Evolutionary conservation across 495 filamentous ascomycete genomes (phyloP), one percentile per base, ranked within the genome.

Genomic region (Aspergillus mulundensis): DNA sequence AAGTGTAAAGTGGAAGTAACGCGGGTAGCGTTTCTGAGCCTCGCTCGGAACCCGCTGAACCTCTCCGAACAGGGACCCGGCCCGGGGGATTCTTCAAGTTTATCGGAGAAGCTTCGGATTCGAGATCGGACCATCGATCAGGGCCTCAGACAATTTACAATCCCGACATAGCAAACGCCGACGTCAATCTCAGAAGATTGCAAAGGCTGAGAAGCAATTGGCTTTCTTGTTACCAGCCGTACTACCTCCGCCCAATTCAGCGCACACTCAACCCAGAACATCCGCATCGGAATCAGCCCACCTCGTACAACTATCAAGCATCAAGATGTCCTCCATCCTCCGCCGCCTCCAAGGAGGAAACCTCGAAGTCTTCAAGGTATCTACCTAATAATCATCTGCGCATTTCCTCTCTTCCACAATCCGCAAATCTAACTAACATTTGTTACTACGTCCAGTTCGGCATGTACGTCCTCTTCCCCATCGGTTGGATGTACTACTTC

Each of bases 401-500:
- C n/a, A n/a, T n/a, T n/a, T n/a, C n/a, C n/a, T n/a, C n/a, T n/a
- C n/a, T n/a, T n/a, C n/a, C n/a, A n/a, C n/a, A n/a, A n/a, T n/a
- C n/a, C n/a, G n/a, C n/a, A n/a, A n/a, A n/a, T n/a, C n/a, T n/a
- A n/a, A n/a, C n/a, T n/a, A n/a, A n/a, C n/a, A n/a, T n/a, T n/a
- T n/a, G n/a, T n/a, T 34, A 41, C 21, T 20, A 8, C 52, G 7
- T 23, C 38, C 39, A 97, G 92, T 97, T 97, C 76, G 91, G 92
- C 76, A 88, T 93, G 81, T 98, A 97, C 77, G 87, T 98, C 74
- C 85, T 97, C 80, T 97, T 98, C 75, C 94, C 94, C 20, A 97
- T 98, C 63, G 91, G 88, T 58, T 89, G 94, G 77, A 98, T 98
- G 94, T 98, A 96, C 80, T 98, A 98, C 76, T 98, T 97, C 78